Evolutionary conservation across 2,329 filamentous ascomycete genomes (phyloP).

Genomic region (Acephala macrosclerotiorum): DNA sequence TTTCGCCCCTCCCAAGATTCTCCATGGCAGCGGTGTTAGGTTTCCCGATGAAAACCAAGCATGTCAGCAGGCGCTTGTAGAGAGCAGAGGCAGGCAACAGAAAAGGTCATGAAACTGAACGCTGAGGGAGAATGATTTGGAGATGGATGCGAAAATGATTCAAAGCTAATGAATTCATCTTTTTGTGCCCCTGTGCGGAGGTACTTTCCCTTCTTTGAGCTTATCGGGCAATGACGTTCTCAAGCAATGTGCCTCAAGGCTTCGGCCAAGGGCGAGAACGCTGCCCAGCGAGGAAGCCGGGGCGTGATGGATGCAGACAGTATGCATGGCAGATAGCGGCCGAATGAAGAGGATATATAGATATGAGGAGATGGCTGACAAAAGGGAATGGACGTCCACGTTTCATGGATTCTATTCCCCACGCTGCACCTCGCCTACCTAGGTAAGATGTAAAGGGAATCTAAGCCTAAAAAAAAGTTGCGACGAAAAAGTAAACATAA

Average conservation of each 20-base stretch:
- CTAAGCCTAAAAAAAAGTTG: constrained; percentile 3
- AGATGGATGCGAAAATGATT: not conserved
- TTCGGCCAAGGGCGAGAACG: not conserved
- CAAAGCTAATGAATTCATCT: constrained; percentile 7
- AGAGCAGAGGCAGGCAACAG: constrained; percentile 17
- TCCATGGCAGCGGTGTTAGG: constrained; percentile 7
- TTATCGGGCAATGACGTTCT: constrained; percentile 2
- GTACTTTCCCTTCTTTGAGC: constrained; percentile 4
- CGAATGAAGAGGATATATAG: constrained; percentile 9
- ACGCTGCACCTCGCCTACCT: not conserved
- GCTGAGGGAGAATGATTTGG: constrained; percentile 3
- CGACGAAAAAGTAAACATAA: constrained; percentile 11
- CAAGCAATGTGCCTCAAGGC: not conserved
- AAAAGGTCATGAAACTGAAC: not conserved
- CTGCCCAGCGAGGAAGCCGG: not conserved
- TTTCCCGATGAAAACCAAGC: not conserved
- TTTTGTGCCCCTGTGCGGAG: not conserved
- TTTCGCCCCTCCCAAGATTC: constrained; percentile 9
- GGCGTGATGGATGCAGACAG: not conserved
- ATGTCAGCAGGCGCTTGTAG: constrained; percentile 9
- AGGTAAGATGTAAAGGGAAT: not conserved
- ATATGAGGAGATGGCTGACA: not conserved
- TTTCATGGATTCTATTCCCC: not conserved
- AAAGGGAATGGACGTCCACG: not conserved
- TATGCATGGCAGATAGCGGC: not conserved